A percentile compares a stretch with the other conserved stretches of the same genome.
Conservation (phyloP, 148 eudicot species). For the Selenicereus undatus region DNA sequence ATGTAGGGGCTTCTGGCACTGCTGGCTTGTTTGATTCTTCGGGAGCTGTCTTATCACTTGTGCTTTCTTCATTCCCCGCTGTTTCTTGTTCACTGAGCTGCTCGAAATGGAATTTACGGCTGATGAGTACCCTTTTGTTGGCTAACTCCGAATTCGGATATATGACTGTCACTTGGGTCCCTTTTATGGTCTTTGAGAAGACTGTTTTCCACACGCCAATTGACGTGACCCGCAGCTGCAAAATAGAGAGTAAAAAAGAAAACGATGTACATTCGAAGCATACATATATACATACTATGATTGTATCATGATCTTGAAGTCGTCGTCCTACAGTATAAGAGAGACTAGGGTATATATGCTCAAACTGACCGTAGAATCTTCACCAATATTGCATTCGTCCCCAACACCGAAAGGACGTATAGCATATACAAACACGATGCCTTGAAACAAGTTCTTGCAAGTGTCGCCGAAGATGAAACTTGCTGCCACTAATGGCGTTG, state of each 20-base stretch:
- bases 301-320: no score
- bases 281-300: no score
- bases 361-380: background rate
- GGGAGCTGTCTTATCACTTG: no score
- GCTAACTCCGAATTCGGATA: constrained; percentile 4
- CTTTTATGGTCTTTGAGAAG: background rate
- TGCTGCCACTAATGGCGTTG: constrained; percentile 38
- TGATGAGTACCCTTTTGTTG: background rate
- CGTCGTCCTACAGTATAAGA: no score
- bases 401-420: background rate
- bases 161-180: background rate
- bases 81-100: no score
- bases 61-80: no score
- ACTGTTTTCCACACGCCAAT: background rate
- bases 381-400: background rate
- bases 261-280: no score
- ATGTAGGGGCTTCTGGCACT: no score
- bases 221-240: background rate
- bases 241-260: background rate
- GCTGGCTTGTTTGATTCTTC: no score
- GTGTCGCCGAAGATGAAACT: constrained; percentile 41
- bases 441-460: constrained; percentile 23
- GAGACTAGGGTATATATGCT: no score
- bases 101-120: no score
- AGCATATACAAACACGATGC: background rate